Evolutionary conservation across 202 grass and related monocot genomes (phyloP).

Genomic region (Zizania palustris): DNA sequence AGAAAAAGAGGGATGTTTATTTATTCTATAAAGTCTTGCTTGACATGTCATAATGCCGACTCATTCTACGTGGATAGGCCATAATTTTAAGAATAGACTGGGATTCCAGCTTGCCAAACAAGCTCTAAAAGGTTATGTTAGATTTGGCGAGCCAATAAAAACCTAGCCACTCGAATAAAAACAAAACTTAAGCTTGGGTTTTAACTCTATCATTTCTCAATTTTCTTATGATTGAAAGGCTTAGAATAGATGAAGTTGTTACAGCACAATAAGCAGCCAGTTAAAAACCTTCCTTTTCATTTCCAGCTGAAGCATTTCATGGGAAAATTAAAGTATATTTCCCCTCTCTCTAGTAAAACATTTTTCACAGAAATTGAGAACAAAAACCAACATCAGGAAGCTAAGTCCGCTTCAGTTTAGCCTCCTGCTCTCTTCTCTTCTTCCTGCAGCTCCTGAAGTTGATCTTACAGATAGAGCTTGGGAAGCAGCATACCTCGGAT

Average conservation of each 20-base stretch:
- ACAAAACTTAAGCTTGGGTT: too few relatives aligned
- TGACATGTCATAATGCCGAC: too few relatives aligned
- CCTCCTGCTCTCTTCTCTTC: conserved; percentile 39
- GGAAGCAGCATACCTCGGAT: conserved; percentile 44
- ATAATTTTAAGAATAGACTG: too few relatives aligned
- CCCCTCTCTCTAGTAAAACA: not conserved
- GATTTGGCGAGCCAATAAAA: too few relatives aligned
- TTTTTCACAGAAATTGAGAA: conserved; percentile 20
- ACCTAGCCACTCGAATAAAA: too few relatives aligned
- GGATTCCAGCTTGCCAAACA: too few relatives aligned
- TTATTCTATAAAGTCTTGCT: too few relatives aligned
- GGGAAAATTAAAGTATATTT: not conserved
- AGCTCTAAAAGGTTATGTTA: too few relatives aligned
- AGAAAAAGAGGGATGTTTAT: too few relatives aligned
- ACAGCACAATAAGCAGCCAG: not conserved
- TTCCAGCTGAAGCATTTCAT: conserved; percentile 21
- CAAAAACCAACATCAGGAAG: not conserved
- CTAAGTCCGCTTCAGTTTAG: conserved; percentile 16
- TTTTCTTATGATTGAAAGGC: too few relatives aligned
- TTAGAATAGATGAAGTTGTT: not conserved
- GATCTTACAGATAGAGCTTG: conserved; percentile 38
- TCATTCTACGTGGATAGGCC: too few relatives aligned
- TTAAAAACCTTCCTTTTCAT: not conserved
- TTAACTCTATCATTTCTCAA: too few relatives aligned
- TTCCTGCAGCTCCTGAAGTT: conserved; percentile 38